Evolutionary conservation across 148 eudicot species (phyloP).

Genomic region (Cornus florida): DNA sequence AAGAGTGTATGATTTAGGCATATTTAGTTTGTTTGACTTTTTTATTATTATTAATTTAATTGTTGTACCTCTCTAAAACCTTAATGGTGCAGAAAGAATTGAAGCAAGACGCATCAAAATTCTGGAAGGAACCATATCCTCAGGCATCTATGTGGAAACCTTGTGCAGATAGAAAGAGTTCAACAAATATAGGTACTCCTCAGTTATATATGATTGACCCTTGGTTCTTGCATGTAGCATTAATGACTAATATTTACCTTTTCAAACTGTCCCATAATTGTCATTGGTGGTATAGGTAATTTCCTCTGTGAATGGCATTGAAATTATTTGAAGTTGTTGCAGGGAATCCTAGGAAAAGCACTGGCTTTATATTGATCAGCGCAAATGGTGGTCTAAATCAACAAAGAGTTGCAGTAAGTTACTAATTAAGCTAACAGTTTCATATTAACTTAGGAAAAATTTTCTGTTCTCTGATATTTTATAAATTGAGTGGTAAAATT

Average conservation of each 20-base stretch:
- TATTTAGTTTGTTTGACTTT: background rate
- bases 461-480: background rate
- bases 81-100: constrained; percentile 45
- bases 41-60: too few relatives aligned
- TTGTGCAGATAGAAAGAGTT: constrained; percentile 55
- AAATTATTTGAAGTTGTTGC: constrained; percentile 25
- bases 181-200: constrained; percentile 32
- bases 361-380: constrained; percentile 73
- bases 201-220: background rate
- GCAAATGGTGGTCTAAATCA: constrained; percentile 98
- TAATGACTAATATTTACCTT: background rate
- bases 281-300: background rate
- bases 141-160: constrained; percentile 66
- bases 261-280: background rate
- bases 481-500: background rate
- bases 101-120: constrained; percentile 29
- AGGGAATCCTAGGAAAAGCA: constrained; percentile 52
- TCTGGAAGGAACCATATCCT: constrained; percentile 53
- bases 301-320: background rate
- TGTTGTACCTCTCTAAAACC: background rate
- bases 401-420: constrained; percentile 94
- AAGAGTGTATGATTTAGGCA: too few relatives aligned
- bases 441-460: background rate
- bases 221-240: background rate
- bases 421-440: background rate